These are phyloP conservation scores for Pleomassaria siparia DNA, from an alignment of 2,329 filamentous ascomycete genomes.

Conservation along the genomic window DNA sequence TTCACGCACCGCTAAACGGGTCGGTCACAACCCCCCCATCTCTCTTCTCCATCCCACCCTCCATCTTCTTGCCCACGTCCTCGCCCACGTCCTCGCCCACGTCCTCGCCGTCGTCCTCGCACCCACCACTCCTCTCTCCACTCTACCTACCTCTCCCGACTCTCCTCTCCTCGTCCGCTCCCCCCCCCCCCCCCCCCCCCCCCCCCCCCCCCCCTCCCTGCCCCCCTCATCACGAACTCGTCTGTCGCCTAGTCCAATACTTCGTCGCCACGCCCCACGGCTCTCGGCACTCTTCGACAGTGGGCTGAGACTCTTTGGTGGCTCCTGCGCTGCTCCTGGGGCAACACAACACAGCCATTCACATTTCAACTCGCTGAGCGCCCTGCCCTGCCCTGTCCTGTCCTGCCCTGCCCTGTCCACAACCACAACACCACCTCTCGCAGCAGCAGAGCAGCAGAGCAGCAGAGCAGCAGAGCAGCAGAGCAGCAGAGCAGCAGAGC, in stretches of 20 bases:
- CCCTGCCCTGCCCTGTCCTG: too few species aligned
- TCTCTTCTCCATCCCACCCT: neutral
- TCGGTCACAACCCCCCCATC: neutral
- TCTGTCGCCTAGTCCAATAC: too few species aligned
- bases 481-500: too few species aligned
- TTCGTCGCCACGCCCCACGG: conserved; percentile 8
- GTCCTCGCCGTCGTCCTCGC: conserved; percentile 4
- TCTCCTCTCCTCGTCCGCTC: conserved; percentile 8
- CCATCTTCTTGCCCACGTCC: conserved; percentile 10
- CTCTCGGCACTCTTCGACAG: conserved; percentile 6
- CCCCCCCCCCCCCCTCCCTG: conserved; percentile 7
- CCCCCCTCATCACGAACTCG: conserved; percentile 12
- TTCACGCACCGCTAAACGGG: neutral
- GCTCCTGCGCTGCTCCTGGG: conserved; percentile 15
- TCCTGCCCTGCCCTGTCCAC: too few species aligned
- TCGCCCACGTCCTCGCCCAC: too few species aligned
- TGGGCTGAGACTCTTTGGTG: conserved; percentile 16
- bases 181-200: conserved; percentile 11
- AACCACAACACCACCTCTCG: neutral
- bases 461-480: too few species aligned
- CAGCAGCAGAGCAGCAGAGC: too few species aligned
- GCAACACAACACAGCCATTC: conserved; percentile 9
- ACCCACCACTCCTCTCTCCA: conserved; percentile 12
- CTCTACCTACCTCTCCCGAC: conserved; percentile 7
- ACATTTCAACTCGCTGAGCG: neutral